Percentiles rank a stretch among this genome's conserved stretches.
These are phyloP conservation scores for Mycena polygramma DNA, from an alignment of 768 basidiomycete genomes.

Conservation along the genomic window DNA sequence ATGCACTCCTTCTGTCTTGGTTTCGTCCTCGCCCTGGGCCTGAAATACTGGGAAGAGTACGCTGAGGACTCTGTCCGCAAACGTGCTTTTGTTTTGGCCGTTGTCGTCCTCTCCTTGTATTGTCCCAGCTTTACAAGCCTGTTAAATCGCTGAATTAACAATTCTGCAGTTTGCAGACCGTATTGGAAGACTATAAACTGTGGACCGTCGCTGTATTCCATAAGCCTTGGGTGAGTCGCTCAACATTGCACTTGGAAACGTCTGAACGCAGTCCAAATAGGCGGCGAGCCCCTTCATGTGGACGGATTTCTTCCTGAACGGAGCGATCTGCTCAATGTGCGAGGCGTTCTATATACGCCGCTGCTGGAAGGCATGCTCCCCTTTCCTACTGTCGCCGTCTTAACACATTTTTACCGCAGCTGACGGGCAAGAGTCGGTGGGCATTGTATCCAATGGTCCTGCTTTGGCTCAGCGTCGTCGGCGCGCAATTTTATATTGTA, in stretches of 20 bases:
- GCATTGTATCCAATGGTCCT: conserved; percentile 50
- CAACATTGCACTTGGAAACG: background rate
- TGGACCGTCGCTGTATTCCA: conserved; percentile 53
- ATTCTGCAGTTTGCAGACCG: conserved; percentile 52
- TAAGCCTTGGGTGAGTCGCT: conserved; percentile 50
- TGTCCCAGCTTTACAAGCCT: conserved; percentile 1
- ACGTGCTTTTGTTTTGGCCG: conserved; percentile 54
- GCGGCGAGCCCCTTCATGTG: conserved; percentile 57
- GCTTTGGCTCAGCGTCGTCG: conserved; percentile 50
- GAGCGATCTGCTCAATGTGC: conserved; percentile 59
- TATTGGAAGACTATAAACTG: conserved; percentile 56
- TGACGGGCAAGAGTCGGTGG: conserved; percentile 55
- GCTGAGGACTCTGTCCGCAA: conserved; percentile 60
- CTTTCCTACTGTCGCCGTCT: background rate
- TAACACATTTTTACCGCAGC: conserved; percentile 43
- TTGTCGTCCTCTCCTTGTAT: conserved; percentile 59
- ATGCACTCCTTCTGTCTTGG: conserved; percentile 64
- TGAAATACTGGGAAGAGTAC: conserved; percentile 57
- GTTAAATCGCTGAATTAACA: background rate
- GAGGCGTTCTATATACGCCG: conserved; percentile 62
- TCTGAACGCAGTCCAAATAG: conserved; percentile 40
- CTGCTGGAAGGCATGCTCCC: conserved; percentile 62
- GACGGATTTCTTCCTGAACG: conserved; percentile 63
- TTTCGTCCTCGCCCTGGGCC: conserved; percentile 55
- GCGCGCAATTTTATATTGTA: conserved; percentile 58